These are phyloP conservation scores for Simmondsia chinensis DNA, from an alignment of 148 eudicot genomes.

Conservation along the genomic window DNA sequence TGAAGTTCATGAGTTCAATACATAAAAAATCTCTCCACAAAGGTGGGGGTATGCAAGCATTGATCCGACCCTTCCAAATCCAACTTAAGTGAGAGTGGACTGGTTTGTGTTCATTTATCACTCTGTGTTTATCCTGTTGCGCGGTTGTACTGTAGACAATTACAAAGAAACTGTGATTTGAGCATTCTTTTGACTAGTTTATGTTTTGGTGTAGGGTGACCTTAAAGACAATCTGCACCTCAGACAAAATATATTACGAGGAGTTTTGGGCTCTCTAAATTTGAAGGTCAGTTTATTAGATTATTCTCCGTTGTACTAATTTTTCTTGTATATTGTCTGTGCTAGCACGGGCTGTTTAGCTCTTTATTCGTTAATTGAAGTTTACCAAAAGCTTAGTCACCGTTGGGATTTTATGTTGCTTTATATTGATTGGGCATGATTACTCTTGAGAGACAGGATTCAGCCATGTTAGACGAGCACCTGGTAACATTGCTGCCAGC, in stretches of 20 bases:
- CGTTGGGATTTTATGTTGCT: neutral
- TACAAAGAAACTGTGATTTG: too few relatives aligned
- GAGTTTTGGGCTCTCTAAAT: constrained; percentile 44
- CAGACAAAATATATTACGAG: constrained; percentile 62
- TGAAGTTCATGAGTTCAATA: too few relatives aligned
- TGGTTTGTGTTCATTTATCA: too few relatives aligned
- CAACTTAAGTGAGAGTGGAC: too few relatives aligned
- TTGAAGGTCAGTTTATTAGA: constrained; percentile 44
- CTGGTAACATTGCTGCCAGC: constrained; percentile 55
- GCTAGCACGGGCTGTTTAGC: neutral
- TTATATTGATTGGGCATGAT: neutral
- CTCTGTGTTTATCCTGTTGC: too few relatives aligned
- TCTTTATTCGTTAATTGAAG: neutral
- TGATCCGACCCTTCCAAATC: too few relatives aligned
- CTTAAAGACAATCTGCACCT: constrained; percentile 60
- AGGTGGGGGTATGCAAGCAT: too few relatives aligned
- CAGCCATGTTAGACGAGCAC: constrained; percentile 42
- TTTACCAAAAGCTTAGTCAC: too few relatives aligned
- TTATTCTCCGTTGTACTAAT: too few relatives aligned
- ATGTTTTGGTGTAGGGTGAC: constrained; percentile 56
- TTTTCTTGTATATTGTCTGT: too few relatives aligned
- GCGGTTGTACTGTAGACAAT: too few relatives aligned
- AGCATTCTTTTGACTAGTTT: constrained; percentile 2
- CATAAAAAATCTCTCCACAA: too few relatives aligned
- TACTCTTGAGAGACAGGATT: constrained; percentile 33